Base-by-base conservation (phyloP, 805 yeast species). In the Kockiozyma suomiensis region DNA sequence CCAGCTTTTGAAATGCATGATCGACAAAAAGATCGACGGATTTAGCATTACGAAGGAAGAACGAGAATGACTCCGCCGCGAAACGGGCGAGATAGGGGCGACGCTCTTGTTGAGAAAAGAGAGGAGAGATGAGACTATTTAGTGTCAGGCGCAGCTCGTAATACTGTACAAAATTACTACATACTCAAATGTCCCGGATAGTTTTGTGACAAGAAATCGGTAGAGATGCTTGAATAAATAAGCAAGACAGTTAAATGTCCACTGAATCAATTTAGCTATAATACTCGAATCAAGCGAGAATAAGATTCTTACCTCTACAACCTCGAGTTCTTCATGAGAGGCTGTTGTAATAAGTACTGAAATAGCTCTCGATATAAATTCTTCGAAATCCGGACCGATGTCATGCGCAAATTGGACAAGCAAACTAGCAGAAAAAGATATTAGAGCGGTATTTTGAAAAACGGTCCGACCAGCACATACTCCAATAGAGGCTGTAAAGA, bases 21-120 rank as follows among this genome's bases (percentile, higher is more conserved):
- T 74, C 68, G 7, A 88, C 75, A 47, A 88, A 81, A 0, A 66
- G 58, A 0, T 70, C 68, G 50, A 91, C 74, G 0, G 77, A 71
- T 25, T 79, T 78, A 62, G 88, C 79, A 72, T 89, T 89, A 70
- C 94, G 83, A 8, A 93, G 76, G 58, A 93, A 76, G 68, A 88
- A 94, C 0, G 97, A 88, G 48, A 93, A 73, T 0, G 97, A 94
- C 73, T 93, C 97, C 0, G 97, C 91, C 21, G 96, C 85, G 69
- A 93, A 94, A 62, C 96, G 80, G 0, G 89, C 79, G 37, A 92
- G 79, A 64, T 87, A 84, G 28, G 83, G 83, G 66, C 85, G 87
- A 19, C 75, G 73, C 57, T 79, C 79, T 3, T 73, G 73, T 53
- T 84, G 74, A 37, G 82, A 81, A 56, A 93, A 75, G 23, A 65